Base-by-base conservation (phyloP, 352 stramenopile genomes). In the Phytopythium sindhum region DNA sequence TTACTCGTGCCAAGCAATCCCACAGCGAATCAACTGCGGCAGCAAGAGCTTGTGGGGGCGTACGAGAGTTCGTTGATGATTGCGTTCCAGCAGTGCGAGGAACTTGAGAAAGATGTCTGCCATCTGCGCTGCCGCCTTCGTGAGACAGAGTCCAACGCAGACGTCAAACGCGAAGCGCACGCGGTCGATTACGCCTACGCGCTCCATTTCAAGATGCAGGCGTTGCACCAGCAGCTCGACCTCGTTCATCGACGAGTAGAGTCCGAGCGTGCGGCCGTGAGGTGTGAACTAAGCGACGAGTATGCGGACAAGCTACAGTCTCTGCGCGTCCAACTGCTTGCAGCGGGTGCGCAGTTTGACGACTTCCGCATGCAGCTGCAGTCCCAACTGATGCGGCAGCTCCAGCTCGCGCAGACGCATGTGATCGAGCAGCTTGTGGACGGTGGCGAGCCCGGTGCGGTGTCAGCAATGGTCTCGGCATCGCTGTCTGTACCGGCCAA, bases 331-430 rank as follows among this genome's bases (percentile, higher is more conserved):
- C 71, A 89, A 17, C 44, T 93, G 9, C 53, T 89, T 9, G 56
- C 73, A 21, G 86, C 81, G 31, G 73, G 90, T 57, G 75, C 84
- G 7, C 73, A 88, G 35, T 93, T 93, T 21, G 80, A 86, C 6
- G 77, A 81, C 33, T 90, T 84, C 53, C 78, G 82, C 19, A 63
- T 74, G 17, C 64, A 68, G 24, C 80, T 93, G 66, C 80, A 91
- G 57, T 72, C 84, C 10, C 78, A 91, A 29, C 63, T 93, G 24
- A 75, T 84, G 57, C 56, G 64, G 11, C 78, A 90, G 60, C 72
- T 91, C 0, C 80, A 88, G 57, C 60, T 60, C 0, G 78, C 81
- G 2, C 81, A 93, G 44, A 71, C 75, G 14, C 71, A 82, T 37
- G 66, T 87, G 11, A 73, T 88, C 21, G 71, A 80, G 23, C 74